Evolutionary conservation across 31 red algal species (phyloP).

Genomic region (Porphyra umbilicalis): DNA sequence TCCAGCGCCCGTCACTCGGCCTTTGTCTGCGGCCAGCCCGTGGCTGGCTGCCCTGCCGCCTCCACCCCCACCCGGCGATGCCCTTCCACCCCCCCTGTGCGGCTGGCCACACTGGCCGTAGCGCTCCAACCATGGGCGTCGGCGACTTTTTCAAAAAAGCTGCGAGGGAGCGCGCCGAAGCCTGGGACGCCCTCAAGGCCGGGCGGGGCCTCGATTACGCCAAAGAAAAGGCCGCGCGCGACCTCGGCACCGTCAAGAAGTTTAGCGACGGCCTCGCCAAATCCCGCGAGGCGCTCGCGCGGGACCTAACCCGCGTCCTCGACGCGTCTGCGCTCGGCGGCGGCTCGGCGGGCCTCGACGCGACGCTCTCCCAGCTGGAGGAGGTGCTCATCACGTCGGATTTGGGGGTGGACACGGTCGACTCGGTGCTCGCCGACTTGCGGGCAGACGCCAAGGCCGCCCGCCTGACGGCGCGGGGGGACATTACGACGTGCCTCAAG

Average conservation of each 20-base stretch:
- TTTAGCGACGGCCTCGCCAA: slow-evolving; percentile 75
- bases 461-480: slow-evolving; percentile 34
- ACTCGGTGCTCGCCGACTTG: slow-evolving; percentile 71
- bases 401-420: slow-evolving; percentile 71
- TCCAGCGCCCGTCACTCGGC: neutral
- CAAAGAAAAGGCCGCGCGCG: slow-evolving; percentile 54
- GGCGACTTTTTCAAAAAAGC: slow-evolving; percentile 60
- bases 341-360: slow-evolving; percentile 35
- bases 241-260: slow-evolving; percentile 61
- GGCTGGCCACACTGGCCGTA: too few species aligned
- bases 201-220: slow-evolving; percentile 74
- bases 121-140: slow-evolving; percentile 6
- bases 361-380: slow-evolving; percentile 61
- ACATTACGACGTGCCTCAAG: slow-evolving; percentile 47
- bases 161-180: slow-evolving; percentile 51
- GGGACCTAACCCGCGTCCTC: slow-evolving; percentile 58
- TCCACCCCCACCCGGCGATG: neutral
- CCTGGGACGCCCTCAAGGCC: slow-evolving; percentile 41
- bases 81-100: neutral
- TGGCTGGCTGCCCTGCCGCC: neutral
- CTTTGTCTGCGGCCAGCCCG: neutral
- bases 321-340: neutral
- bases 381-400: slow-evolving; percentile 83
- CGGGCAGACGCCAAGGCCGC: slow-evolving; percentile 31
- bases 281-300: slow-evolving; percentile 69